Evolutionary conservation across 352 stramenopile species (phyloP), one percentile per base, ranked within the genome.

Genomic region (Phytopythium kandeliae): DNA sequence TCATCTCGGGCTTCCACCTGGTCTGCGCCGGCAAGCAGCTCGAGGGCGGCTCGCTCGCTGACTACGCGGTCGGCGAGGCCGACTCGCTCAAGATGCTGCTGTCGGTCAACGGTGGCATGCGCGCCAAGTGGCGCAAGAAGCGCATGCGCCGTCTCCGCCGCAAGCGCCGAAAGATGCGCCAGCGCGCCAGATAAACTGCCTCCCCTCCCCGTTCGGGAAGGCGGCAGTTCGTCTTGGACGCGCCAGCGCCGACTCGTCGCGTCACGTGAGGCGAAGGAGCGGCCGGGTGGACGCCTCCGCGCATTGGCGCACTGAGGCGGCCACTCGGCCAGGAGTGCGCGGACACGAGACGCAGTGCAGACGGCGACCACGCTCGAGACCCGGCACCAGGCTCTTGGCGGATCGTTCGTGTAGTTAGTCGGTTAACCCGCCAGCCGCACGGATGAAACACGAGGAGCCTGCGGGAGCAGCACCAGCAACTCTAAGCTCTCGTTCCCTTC

Each of bases 101-200:
- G 60, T 83, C 86, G 51, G 78, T 98, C 54, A 81, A 89, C 57
- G 92, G 85, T 63, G 95, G 93, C 63, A 98, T 98, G 93, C 92
- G 93, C 73, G 79, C 75, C 69, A 98, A 98, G 92, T 98, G 95
- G 95, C 85, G 87, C 61, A 99, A 99, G 90, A 99, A 99, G 95
- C 92, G 95, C 60, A 98, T 98, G 94, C 90, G 96, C 60, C 95
- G 96, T 68, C 86, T 99, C 62, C 91, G 96, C 68, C 89, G 96
- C 73, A 99, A 99, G 90, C 91, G 96, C 73, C 74, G 96, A 74
- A 99, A 99, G 95, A 99, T 99, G 96, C 92, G 96, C 76, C 93
- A 98, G 87, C 95, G 96, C 79, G 96, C 96, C 66, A 97, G 95
- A 94, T 99, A 98, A 97, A 81, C 74, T 43, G 46, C 24, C 15